Percentiles rank a stretch among this genome's conserved stretches.
These are phyloP conservation scores for Neonectria ditissima DNA, from an alignment of 2,329 filamentous ascomycete species.

Conservation along the genomic window DNA sequence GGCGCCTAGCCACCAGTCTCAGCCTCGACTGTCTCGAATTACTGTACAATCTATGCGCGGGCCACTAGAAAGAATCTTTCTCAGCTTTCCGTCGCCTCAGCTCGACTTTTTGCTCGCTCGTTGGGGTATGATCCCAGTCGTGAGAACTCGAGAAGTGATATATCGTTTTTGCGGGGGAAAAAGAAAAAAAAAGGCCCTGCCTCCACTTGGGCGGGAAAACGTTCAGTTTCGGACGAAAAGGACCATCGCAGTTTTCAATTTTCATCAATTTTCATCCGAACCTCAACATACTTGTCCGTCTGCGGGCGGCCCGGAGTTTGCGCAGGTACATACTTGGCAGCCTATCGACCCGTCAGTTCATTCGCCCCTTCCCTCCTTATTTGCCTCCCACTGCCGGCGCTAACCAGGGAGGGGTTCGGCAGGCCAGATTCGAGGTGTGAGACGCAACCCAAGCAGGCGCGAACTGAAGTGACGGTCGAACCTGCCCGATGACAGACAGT, in stretches of 20 bases:
- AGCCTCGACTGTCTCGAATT: not conserved
- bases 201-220: not conserved
- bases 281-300: not conserved
- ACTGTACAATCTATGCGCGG: not conserved
- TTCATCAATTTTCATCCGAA: too few species aligned
- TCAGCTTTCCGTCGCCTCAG: too few species aligned
- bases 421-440: not conserved
- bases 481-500: too few species aligned
- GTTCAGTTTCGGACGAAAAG: too few species aligned
- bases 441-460: not conserved
- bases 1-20: not conserved
- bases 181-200: too few species aligned
- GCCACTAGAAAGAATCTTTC: not conserved
- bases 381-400: slow-evolving; percentile 21
- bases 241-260: too few species aligned
- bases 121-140: not conserved
- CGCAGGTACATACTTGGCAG: not conserved
- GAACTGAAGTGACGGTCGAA: slow-evolving; percentile 9
- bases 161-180: too few species aligned
- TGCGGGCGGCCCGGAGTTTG: not conserved
- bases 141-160: not conserved
- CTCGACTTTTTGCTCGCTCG: not conserved
- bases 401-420: slow-evolving; percentile 15
- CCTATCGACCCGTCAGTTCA: not conserved
- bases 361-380: not conserved